phyloP scores from a whole-genome alignment of 2,329 filamentous ascomycete genomes.

The Pseudofabraea citricarpa region DNA sequence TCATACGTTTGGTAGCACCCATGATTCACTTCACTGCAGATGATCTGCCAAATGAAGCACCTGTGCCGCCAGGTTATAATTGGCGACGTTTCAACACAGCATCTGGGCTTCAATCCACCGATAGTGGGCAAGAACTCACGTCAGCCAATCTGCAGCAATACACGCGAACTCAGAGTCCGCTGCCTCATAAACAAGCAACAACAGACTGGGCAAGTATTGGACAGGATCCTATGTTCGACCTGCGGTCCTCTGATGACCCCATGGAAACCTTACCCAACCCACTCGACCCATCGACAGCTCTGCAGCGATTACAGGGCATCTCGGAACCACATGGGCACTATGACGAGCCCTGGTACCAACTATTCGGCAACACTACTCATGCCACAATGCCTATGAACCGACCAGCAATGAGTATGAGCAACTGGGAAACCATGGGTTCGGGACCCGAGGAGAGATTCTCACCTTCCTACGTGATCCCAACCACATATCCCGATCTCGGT shows the following conservation, averaged over 20 bases:
- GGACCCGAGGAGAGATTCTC: no score
- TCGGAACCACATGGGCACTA: conserved; percentile 13
- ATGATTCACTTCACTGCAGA: conserved; percentile 10
- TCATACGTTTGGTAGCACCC: conserved; percentile 17
- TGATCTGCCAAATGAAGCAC: conserved; percentile 16
- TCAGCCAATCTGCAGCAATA: conserved; percentile 8
- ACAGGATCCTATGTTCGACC: neutral
- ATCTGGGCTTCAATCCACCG: neutral
- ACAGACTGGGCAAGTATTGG: conserved; percentile 1
- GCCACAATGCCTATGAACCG: no score
- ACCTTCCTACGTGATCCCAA: neutral
- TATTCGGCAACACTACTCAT: no score
- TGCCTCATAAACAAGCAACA: neutral
- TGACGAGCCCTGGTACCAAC: conserved; percentile 17
- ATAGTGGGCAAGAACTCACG: neutral
- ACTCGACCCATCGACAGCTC: neutral
- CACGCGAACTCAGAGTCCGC: neutral
- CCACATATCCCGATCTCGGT: neutral
- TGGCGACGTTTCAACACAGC: conserved; percentile 5
- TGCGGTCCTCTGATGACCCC: neutral
- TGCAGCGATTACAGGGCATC: neutral
- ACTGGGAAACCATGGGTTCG: no score
- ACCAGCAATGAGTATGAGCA: no score
- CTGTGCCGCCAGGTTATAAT: conserved; percentile 16
- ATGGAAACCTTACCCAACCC: neutral